These are phyloP conservation scores for Sphagnum contortum DNA, from an alignment of 225 moss, liverwort and hornwort genomes.

Conservation along the genomic window DNA sequence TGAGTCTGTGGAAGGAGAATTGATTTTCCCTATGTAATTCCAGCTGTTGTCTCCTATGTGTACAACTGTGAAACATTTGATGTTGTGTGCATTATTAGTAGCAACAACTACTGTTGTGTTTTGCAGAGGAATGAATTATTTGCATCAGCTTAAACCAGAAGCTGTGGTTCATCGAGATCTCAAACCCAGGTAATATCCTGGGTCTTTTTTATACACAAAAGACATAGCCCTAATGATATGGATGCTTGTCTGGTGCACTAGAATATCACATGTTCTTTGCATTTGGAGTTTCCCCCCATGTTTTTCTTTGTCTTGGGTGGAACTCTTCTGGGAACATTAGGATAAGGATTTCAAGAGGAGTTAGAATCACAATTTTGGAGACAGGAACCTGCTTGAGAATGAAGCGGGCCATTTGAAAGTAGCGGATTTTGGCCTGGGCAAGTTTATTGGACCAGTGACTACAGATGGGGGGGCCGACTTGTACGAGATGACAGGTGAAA, in stretches of 20 bases:
- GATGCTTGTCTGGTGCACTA: too few relatives aligned
- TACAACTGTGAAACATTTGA: neutral
- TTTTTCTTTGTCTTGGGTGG: too few relatives aligned
- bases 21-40: too few relatives aligned
- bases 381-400: conserved; percentile 40
- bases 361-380: neutral
- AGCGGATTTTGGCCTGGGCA: conserved; percentile 80
- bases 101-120: too few relatives aligned
- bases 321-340: too few relatives aligned
- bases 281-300: too few relatives aligned
- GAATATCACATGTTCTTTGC: too few relatives aligned
- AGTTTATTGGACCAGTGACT: conserved; percentile 41
- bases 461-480: conserved; percentile 19
- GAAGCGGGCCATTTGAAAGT: conserved; percentile 75
- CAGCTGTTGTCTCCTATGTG: neutral
- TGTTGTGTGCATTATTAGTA: neutral
- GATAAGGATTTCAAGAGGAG: too few relatives aligned
- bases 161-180: conserved; percentile 76
- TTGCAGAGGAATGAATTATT: conserved; percentile 79
- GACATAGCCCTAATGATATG: too few relatives aligned
- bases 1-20: too few relatives aligned
- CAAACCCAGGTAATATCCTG: conserved; percentile 58
- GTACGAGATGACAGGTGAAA: conserved; percentile 57
- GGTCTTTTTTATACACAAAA: too few relatives aligned
- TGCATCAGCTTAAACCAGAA: conserved; percentile 73